These are phyloP conservation scores for Gynochthodes officinalis DNA, from an alignment of 257 asterid species.

Conservation along the genomic window DNA sequence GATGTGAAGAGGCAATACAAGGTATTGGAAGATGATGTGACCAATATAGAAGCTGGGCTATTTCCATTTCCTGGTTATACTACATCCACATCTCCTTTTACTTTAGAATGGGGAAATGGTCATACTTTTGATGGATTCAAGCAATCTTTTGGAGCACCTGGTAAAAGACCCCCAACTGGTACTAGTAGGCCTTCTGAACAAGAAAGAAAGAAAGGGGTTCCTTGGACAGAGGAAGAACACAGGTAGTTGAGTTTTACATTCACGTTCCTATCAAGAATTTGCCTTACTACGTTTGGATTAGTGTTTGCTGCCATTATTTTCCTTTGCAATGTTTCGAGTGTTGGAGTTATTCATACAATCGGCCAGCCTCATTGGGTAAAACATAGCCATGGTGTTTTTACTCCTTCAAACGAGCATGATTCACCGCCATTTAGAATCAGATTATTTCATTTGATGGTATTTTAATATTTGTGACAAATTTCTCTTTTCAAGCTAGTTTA, in stretches of 20 bases:
- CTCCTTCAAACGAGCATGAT: background rate
- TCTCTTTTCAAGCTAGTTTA: background rate
- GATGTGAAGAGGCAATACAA: conserved; percentile 82
- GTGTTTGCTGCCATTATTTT: background rate
- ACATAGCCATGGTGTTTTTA: no score
- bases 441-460: background rate
- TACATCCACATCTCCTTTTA: conserved; percentile 47
- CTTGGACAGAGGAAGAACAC: conserved; percentile 98
- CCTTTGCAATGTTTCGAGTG: background rate
- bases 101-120: conserved; percentile 72
- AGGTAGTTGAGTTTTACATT: conserved; percentile 38
- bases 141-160: conserved; percentile 40
- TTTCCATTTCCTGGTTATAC: conserved; percentile 70
- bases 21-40: conserved; percentile 84
- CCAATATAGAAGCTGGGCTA: conserved; percentile 84
- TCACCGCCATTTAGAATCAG: background rate
- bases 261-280: background rate
- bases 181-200: conserved; percentile 59
- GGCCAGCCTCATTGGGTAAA: background rate
- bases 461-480: background rate
- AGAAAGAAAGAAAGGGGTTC: conserved; percentile 90
- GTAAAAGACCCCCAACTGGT: conserved; percentile 43
- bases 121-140: conserved; percentile 44
- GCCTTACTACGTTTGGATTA: background rate
- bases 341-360: background rate